Evolutionary conservation across 148 eudicot species (phyloP), one percentile per base, ranked within the genome.

Genomic region (Camellia japonica): DNA sequence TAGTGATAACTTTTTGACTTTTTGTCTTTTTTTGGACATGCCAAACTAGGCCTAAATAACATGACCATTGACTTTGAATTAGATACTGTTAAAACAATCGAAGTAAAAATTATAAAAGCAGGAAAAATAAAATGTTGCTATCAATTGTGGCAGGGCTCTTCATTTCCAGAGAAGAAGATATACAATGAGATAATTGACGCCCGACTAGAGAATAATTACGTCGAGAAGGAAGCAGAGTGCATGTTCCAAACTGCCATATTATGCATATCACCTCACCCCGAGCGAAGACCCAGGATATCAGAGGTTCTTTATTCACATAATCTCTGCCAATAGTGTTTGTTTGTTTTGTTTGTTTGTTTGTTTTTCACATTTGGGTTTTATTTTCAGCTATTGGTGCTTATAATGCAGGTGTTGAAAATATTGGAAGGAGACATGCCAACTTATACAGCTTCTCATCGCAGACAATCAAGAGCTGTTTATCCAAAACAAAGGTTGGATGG

Each of bases 221-320:
- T 30, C 2, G 54, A 71, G 51, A 63, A 72, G 60, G 77, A 72
- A 63, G 77, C 61, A 41, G 51, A 80, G 44, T 72, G 61, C 42
- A 80, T 80, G 82, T 61, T 71, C 30, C 23, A 79, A 46, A 77
- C 82, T 71, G 82, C 82, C 56, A 61, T 6, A 43, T 62, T 63
- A 51, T 79, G 82, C n/a, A 63, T 73, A 61, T 73, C 63, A 38
- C 77, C 82, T 54, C n/a, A 80, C n/a, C 82, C 82, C 41, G 55
- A 80, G 7, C 64, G 18, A 60, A 63, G 82, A 70, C 82, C 82
- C 43, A 80, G 78, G 73, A 73, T 80, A 75, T 80, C 82, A 4
- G 55, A 73, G 82, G 82, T 80, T 60, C n/a, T 16, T 7, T 18
- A 9, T 1, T 44, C 20, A 14, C 54, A 11, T 5, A 67, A 1